Evolutionary conservation across 1,284 basidiomycete species (phyloP).

Genomic region (Leccinum angustisporum): DNA sequence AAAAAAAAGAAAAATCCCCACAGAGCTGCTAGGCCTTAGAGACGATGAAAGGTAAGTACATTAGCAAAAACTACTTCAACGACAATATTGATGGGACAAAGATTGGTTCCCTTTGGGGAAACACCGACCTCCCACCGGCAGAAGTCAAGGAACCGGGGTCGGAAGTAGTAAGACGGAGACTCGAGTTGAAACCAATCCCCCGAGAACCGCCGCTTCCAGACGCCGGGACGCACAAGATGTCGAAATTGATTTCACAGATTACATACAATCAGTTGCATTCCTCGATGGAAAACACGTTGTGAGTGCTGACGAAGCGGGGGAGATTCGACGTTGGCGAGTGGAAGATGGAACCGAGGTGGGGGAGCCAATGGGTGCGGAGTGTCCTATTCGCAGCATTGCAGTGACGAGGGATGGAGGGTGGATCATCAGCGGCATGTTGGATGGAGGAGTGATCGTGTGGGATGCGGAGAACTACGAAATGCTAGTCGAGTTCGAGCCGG

Average conservation of each 20-base stretch:
- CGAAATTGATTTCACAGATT: not conserved
- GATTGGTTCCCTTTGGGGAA: not conserved
- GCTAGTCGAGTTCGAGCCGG: too few species aligned
- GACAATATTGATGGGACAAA: not conserved
- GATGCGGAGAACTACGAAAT: too few species aligned
- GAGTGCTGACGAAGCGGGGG: not conserved
- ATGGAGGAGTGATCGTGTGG: too few species aligned
- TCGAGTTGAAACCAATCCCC: not conserved
- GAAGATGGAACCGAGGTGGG: slow-evolving; percentile 10
- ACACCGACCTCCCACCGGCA: not conserved
- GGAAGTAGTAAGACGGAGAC: not conserved
- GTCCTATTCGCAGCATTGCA: too few species aligned
- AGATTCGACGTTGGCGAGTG: slow-evolving; percentile 8
- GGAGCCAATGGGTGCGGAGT: not conserved
- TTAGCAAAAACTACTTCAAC: not conserved
- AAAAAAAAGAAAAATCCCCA: not conserved
- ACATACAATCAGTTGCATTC: slow-evolving; percentile 4
- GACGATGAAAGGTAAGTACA: not conserved
- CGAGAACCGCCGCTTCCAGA: not conserved
- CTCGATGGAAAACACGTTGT: slow-evolving; percentile 7
- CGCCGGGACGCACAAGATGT: not conserved
- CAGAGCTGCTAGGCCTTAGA: not conserved
- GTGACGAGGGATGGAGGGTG: too few species aligned
- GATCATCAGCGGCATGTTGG: too few species aligned
- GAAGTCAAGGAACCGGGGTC: not conserved